phyloP scores from a whole-genome alignment of 495 filamentous ascomycete genomes.

The Acidiella bohemica region DNA sequence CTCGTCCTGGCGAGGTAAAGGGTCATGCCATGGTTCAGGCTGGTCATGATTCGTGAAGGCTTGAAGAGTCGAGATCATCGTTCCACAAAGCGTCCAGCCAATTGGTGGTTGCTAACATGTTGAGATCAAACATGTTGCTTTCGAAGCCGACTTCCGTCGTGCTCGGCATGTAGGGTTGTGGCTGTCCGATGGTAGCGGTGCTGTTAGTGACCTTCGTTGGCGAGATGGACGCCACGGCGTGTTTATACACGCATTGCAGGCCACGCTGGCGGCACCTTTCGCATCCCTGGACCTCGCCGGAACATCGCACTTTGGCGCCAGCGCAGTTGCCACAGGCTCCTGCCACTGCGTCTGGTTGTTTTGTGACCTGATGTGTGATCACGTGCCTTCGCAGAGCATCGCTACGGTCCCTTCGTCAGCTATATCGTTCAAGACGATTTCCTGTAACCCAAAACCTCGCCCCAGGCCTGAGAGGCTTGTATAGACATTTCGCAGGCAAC shows the following conservation, averaged over 20 bases:
- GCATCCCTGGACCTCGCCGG: slow-evolving; percentile 37
- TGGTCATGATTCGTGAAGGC: not conserved
- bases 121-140: not conserved
- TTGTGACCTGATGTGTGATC: slow-evolving; percentile 34
- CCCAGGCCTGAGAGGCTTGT: not conserved
- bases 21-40: too few species aligned
- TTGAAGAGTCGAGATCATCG: not conserved
- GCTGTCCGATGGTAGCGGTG: slow-evolving; percentile 13
- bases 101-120: slow-evolving; percentile 4
- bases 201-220: slow-evolving; percentile 15
- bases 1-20: not conserved
- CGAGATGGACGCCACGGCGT: slow-evolving; percentile 6
- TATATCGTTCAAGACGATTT: not conserved
- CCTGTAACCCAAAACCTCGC: not conserved
- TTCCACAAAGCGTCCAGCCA: slow-evolving; percentile 7
- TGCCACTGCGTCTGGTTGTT: slow-evolving; percentile 28
- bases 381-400: slow-evolving; percentile 47
- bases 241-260: slow-evolving; percentile 36
- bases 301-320: slow-evolving; percentile 42
- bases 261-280: slow-evolving; percentile 38
- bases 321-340: slow-evolving; percentile 45
- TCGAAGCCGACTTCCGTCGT: slow-evolving; percentile 5
- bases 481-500: not conserved
- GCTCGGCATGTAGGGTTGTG: not conserved
- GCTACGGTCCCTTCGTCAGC: slow-evolving; percentile 18